Evolutionary conservation across 441 rosid species (phyloP), one percentile per base, ranked within the genome.

Genomic region (Euphorbia celastroides): DNA sequence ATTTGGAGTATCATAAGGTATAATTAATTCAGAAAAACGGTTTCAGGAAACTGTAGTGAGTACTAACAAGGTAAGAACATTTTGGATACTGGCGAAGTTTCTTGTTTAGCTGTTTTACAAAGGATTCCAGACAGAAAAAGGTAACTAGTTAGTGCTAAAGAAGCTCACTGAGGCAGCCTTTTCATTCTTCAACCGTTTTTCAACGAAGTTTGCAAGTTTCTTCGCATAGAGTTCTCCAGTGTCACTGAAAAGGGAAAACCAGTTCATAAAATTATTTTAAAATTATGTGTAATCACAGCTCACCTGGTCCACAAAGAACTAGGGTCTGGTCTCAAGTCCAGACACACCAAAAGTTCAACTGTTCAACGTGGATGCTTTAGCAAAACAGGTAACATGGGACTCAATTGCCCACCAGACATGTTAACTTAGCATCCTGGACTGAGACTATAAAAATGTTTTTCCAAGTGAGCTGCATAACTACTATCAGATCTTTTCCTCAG

Each of bases 151-250:
- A 22, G 65, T 57, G 54, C 64, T 62, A 67, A 59, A 28, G 67
- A 72, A 68, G 76, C 98, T 90, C 86, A 92, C 98, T 42, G 99
- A 92, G 72, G 99, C 99, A 57, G 98, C 88, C 78, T 89, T 92
- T 82, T 92, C 99, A 78, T 90, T 79, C 86, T 87, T 92, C 74
- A 95, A 81, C 70, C 97, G 84, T 80, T 92, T 95, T 78, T 86
- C 99, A 2, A 95, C 83, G 68, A 95, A 95, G 81, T 89, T 86
- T 17, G 92, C 81, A 55, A 95, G 97, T 80, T 95, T 95, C 84
- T 87, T 88, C 2, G 89, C 78, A 80, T 92, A 95, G 65, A 95
- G 73, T 78, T 90, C 95, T 72, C 98, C 98, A 34, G 80, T 50
- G 64, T 85, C 97, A 83, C 99, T 90, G 87, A 73, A 71, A 66